phyloP scores from a whole-genome alignment of 148 eudicot genomes.

The Rhododendron molle region DNA sequence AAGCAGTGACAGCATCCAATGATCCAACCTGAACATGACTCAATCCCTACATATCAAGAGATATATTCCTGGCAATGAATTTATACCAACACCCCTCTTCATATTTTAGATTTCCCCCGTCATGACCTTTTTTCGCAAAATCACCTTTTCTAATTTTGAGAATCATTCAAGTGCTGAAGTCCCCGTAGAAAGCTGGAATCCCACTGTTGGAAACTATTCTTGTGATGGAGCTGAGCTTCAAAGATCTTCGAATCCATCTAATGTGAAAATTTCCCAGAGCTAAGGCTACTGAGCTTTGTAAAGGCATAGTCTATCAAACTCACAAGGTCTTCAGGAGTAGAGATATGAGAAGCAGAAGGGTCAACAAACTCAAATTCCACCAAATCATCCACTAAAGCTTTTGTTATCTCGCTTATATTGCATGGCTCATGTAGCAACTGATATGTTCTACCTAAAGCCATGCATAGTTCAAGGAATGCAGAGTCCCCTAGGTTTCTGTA shows the following conservation, averaged over 20 bases:
- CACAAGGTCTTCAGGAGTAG: conserved; percentile 42
- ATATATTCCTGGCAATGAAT: not conserved
- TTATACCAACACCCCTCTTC: not conserved
- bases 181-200: not conserved
- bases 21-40: not conserved
- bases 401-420: conserved; percentile 9
- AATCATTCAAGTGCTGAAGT: not conserved
- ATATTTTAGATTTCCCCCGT: not conserved
- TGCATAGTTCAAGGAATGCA: conserved; percentile 43
- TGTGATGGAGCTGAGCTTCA: not conserved
- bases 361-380: conserved; percentile 14
- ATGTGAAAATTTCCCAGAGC: not conserved
- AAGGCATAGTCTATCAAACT: conserved; percentile 38
- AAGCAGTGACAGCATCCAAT: not conserved
- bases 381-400: conserved; percentile 16
- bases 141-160: not conserved
- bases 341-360: conserved; percentile 18
- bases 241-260: not conserved
- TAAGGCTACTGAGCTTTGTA: conserved; percentile 12
- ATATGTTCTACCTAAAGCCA: conserved; percentile 37
- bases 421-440: conserved; percentile 33
- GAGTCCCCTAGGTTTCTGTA: conserved; percentile 37
- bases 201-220: not conserved
- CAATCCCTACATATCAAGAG: not conserved
- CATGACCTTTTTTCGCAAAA: not conserved